Conservation (phyloP, 176 grass and related monocot genomes). For the Musa troglodytarum region DNA sequence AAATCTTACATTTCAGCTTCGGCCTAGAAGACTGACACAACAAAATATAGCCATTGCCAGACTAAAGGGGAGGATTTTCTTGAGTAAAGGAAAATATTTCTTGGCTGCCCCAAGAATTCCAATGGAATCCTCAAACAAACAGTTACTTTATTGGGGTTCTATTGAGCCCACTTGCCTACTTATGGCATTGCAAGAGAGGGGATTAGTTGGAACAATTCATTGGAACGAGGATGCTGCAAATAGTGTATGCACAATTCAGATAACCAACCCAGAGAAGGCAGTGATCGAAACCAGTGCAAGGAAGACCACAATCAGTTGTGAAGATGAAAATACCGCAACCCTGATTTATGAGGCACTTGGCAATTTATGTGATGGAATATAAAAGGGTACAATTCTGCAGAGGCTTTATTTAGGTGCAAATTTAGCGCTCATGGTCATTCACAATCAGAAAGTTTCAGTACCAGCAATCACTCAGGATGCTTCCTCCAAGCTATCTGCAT, state of each 20-base stretch:
- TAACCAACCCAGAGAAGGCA: conserved; percentile 46
- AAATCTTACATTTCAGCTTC: conserved; percentile 36
- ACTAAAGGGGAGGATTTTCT: conserved; percentile 46
- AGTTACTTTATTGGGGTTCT: conserved; percentile 42
- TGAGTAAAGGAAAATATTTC: conserved; percentile 55
- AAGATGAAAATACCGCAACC: conserved; percentile 27
- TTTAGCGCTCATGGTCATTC: too few species aligned
- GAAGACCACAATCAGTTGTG: conserved; percentile 37
- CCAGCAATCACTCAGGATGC: too few species aligned
- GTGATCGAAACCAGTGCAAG: conserved; percentile 30
- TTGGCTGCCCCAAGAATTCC: conserved; percentile 31
- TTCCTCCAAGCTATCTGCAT: too few species aligned
- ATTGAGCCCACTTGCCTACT: conserved; percentile 32
- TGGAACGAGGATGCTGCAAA: conserved; percentile 2
- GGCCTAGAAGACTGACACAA: conserved; percentile 42
- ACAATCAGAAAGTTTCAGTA: too few species aligned
- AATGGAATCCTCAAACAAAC: conserved; percentile 19
- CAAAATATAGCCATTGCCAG: conserved; percentile 50
- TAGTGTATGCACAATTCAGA: conserved; percentile 19
- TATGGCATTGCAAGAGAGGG: conserved; percentile 41
- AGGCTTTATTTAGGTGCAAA: too few species aligned
- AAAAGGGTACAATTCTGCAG: neutral
- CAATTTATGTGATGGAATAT: conserved; percentile 49
- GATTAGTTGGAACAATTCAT: conserved; percentile 32
- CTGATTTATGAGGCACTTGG: conserved; percentile 44